phyloP scores from a whole-genome alignment of 306 rosid genomes.

The Abrus pulchellus region DNA sequence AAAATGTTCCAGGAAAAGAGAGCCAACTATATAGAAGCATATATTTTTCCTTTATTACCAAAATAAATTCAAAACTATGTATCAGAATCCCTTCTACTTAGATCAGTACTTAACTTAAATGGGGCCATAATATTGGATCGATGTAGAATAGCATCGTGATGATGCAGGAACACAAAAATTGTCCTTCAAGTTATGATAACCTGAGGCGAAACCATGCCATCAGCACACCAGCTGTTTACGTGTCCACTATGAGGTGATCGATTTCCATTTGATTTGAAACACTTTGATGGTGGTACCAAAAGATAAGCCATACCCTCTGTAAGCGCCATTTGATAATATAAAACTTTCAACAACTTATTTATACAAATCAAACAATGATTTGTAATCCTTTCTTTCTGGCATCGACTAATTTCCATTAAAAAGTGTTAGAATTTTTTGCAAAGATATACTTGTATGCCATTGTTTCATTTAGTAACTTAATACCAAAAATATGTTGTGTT shows the following conservation, averaged over 20 bases:
- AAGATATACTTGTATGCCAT: background rate
- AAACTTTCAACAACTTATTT: background rate
- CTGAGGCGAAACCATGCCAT: conserved; percentile 1
- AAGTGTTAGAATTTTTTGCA: background rate
- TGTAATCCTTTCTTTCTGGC: too few relatives aligned
- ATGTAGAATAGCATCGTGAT: background rate
- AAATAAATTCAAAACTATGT: too few relatives aligned
- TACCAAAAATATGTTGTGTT: background rate
- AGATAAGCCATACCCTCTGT: background rate
- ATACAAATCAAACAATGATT: background rate
- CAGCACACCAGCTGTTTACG: background rate
- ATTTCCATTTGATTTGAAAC: background rate
- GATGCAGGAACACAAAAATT: background rate
- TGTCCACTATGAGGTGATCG: background rate
- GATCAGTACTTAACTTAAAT: too few relatives aligned
- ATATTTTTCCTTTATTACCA: too few relatives aligned
- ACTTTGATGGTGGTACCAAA: background rate
- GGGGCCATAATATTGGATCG: too few relatives aligned
- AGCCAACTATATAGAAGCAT: too few relatives aligned
- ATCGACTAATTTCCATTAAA: background rate
- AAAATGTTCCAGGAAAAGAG: too few relatives aligned
- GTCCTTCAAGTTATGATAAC: background rate
- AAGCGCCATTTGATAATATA: background rate
- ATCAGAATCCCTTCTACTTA: too few relatives aligned
- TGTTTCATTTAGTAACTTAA: background rate